Evolutionary conservation across 345 rosid genomes (phyloP).

Genomic region (Odontarrhena argentea): DNA sequence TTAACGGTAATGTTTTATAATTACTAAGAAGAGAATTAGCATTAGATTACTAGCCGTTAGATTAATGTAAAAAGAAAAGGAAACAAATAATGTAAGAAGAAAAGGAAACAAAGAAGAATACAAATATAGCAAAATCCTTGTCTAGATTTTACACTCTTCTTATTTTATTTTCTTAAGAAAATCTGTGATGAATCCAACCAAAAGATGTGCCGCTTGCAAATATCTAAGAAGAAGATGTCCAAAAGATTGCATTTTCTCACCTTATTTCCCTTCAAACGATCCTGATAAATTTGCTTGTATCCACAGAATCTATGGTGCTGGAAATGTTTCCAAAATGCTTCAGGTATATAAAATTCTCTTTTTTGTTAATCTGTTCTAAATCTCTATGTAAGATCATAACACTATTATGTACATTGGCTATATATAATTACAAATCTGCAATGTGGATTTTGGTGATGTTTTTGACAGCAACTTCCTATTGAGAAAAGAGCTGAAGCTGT

Average conservation of each 20-base stretch:
- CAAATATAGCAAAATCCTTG: constrained; percentile 25
- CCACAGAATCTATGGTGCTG: constrained; percentile 77
- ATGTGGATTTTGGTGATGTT: constrained; percentile 5
- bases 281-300: constrained; percentile 60
- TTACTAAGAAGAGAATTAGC: constrained; percentile 18
- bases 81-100: constrained; percentile 1
- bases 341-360: constrained; percentile 44
- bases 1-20: constrained; percentile 26
- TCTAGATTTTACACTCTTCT: constrained; percentile 32
- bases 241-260: constrained; percentile 67
- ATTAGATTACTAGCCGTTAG: constrained; percentile 36
- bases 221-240: constrained; percentile 72
- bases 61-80: constrained; percentile 23
- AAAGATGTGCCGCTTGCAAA: constrained; percentile 70
- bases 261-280: constrained; percentile 57
- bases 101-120: constrained; percentile 27
- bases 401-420: background rate
- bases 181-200: constrained; percentile 39
- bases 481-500: constrained; percentile 51
- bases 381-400: background rate
- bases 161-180: constrained; percentile 10
- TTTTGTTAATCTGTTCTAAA: constrained; percentile 16
- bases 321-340: constrained; percentile 70
- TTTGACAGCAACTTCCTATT: constrained; percentile 52
- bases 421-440: background rate